Conservation (phyloP, 2,329 filamentous ascomycete genomes). For the Curvularia sp. region DNA sequence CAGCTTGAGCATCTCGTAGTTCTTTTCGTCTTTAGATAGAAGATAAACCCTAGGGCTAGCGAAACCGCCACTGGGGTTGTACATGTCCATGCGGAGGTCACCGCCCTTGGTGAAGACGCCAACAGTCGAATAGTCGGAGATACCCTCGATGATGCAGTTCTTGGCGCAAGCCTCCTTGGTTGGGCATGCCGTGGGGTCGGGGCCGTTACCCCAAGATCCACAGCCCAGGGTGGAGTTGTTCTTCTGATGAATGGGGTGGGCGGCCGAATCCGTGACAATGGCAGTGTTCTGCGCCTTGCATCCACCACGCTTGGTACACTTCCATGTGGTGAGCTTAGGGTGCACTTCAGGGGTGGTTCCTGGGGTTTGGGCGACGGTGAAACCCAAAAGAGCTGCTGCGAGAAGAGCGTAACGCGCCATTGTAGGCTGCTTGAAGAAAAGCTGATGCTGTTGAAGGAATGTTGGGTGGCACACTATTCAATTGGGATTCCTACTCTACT, state of each 20-base stretch:
- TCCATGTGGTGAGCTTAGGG: constrained; percentile 60
- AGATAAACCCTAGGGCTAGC: constrained; percentile 67
- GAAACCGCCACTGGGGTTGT: constrained; percentile 45
- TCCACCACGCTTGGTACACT: constrained; percentile 59
- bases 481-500: constrained; percentile 3
- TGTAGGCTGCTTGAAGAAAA: background rate
- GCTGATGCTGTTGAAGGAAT: background rate
- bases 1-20: constrained; percentile 71
- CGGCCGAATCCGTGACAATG: constrained; percentile 59
- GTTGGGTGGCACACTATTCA: background rate
- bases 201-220: constrained; percentile 38
- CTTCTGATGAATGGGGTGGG: constrained; percentile 56
- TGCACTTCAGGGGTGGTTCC: constrained; percentile 55
- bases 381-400: constrained; percentile 34
- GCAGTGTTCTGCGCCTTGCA: constrained; percentile 58
- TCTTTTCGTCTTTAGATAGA: constrained; percentile 63
- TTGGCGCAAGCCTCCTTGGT: constrained; percentile 59
- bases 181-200: constrained; percentile 57
- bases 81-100: constrained; percentile 56
- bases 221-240: constrained; percentile 44
- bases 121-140: constrained; percentile 60
- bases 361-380: constrained; percentile 42
- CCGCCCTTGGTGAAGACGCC: constrained; percentile 60
- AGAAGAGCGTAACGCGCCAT: constrained; percentile 39
- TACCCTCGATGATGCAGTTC: constrained; percentile 65